Evolutionary conservation across 2,329 filamentous ascomycete genomes (phyloP), one percentile per base, ranked within the genome.

Genomic region (Calonectria fujianensis): DNA sequence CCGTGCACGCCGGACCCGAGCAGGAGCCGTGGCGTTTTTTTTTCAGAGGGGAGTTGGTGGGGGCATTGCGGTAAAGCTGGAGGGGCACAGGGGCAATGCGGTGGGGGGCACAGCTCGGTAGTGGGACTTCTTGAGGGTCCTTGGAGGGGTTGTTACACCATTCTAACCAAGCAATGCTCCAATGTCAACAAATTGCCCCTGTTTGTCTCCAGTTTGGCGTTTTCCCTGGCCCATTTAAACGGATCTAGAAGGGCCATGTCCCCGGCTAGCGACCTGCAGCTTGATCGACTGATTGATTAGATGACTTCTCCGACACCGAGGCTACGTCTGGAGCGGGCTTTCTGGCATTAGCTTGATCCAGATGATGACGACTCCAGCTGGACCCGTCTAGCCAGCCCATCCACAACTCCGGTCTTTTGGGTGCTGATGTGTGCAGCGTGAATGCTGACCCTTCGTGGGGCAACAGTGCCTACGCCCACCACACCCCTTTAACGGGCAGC

Each of bases 241-340:
- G 18, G 52, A 41, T 14, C n/a, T 45, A 39, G 51, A 70, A 61
- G 67, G 50, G 50, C 32, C 51, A 41, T 61, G 31, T n/a, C 45
- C 45, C 61, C 20, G 39, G 61, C 54, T 79, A 80, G 79, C 74
- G 72, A 64, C 72, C 69, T 81, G 78, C 76, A 75, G 18, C 51
- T 78, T 78, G 79, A 80, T 81, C 80, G 35, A 80, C 75, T 80
- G 80, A 81, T 81, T 81, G 80, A 81, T 81, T 80, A 81, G 80
- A 81, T 81, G 76, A 48, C 68, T 72, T 67, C 45, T 61, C 68
- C 48, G 63, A 70, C 67, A 65, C 77, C 69, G 72, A 61, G 57
- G 50, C 14, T 48, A 63, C 24, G 50, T 32, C 57, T 63, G 50
- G 41, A 64, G 24, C 69, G 57, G 45, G 29, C 64, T 41, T 57